Evolutionary conservation across 2,329 filamentous ascomycete species (phyloP).

Genomic region (Talaromyces sp.): DNA sequence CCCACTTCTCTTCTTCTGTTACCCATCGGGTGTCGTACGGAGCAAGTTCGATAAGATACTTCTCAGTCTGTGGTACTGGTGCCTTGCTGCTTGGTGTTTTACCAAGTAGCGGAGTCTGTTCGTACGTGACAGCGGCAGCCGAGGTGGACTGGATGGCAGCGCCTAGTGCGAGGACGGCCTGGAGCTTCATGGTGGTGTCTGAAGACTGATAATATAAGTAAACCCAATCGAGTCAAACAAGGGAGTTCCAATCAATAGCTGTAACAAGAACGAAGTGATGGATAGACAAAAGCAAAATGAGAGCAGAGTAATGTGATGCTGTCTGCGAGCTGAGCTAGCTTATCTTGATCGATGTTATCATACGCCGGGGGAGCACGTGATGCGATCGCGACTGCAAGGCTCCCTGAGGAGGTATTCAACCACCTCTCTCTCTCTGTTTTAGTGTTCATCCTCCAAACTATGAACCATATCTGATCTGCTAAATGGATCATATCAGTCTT

Average conservation of each 20-base stretch:
- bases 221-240: not conserved
- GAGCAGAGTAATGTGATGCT: not conserved
- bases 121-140: slow-evolving; percentile 11
- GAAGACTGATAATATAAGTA: not conserved
- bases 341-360: slow-evolving; percentile 5
- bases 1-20: slow-evolving; percentile 94
- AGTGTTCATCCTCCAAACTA: not conserved
- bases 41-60: slow-evolving; percentile 77
- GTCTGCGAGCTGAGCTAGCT: not conserved
- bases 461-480: not conserved
- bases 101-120: slow-evolving; percentile 11
- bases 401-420: not conserved
- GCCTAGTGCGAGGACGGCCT: slow-evolving; percentile 12
- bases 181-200: slow-evolving; percentile 13
- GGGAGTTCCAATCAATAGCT: not conserved
- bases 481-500: no score
- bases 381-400: not conserved
- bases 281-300: not conserved
- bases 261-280: not conserved
- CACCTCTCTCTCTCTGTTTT: not conserved
- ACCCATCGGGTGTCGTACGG: slow-evolving; percentile 82
- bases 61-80: slow-evolving; percentile 37
- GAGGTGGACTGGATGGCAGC: slow-evolving; percentile 14
- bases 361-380: slow-evolving; percentile 5
- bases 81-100: not conserved